Conservation (phyloP, 1,284 basidiomycete species). For the Trametes versicolor region DNA sequence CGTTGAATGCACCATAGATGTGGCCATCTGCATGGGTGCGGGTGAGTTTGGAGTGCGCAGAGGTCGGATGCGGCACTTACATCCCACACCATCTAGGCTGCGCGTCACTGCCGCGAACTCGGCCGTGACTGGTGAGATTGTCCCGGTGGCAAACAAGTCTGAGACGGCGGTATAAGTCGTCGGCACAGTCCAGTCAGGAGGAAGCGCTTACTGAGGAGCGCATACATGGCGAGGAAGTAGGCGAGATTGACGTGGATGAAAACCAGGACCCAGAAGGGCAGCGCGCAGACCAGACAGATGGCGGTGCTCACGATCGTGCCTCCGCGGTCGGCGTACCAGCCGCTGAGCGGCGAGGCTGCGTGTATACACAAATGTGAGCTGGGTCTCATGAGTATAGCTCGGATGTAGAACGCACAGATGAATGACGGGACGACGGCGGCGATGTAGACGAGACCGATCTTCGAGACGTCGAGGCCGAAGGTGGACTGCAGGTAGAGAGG, state of each 20-base stretch:
- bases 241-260: constrained; percentile 61
- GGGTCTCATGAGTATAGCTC: constrained; percentile 33
- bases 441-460: constrained; percentile 78
- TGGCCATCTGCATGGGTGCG: constrained; percentile 60
- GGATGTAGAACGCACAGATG: constrained; percentile 53
- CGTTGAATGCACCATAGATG: constrained; percentile 73
- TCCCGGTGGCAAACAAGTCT: constrained; percentile 70
- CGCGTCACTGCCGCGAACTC: constrained; percentile 70
- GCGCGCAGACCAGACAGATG: constrained; percentile 57
- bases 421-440: constrained; percentile 75
- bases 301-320: constrained; percentile 69
- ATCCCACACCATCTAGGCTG: constrained; percentile 68
- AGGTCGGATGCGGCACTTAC: constrained; percentile 50
- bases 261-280: constrained; percentile 77
- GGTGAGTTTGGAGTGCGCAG: not conserved
- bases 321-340: constrained; percentile 67
- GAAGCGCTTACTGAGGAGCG: constrained; percentile 59
- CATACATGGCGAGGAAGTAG: constrained; percentile 70
- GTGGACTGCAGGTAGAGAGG: constrained; percentile 69
- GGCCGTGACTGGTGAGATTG: constrained; percentile 67
- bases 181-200: too few species aligned
- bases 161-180: constrained; percentile 3
- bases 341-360: constrained; percentile 68
- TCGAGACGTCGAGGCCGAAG: constrained; percentile 68
- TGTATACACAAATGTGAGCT: not conserved